phyloP scores from a whole-genome alignment of 208 protist species.

The Trypanosoma grayi region DNA sequence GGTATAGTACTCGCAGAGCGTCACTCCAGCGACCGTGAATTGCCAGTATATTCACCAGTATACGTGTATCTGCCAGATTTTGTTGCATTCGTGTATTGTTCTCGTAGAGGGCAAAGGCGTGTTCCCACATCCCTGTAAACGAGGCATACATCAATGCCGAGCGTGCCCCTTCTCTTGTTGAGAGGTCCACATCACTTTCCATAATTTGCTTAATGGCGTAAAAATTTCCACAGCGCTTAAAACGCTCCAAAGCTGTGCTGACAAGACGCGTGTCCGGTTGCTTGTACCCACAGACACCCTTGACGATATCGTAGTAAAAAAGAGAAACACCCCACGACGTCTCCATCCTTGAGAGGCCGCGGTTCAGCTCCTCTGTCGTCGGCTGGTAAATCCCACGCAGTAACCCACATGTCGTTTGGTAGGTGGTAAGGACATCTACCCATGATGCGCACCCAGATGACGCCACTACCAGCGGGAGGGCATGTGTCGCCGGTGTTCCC shows the following conservation, averaged over 20 bases:
- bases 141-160: conserved; percentile 55
- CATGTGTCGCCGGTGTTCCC: not conserved
- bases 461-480: conserved; percentile 64
- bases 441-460: conserved; percentile 51
- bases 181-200: conserved; percentile 71
- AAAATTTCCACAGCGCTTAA: conserved; percentile 43
- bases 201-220: conserved; percentile 56
- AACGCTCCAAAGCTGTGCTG: conserved; percentile 41
- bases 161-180: conserved; percentile 44
- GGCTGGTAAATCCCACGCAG: conserved; percentile 62
- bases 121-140: conserved; percentile 78
- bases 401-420: conserved; percentile 35
- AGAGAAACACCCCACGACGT: conserved; percentile 53
- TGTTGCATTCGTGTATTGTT: conserved; percentile 32
- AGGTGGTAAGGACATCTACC: conserved; percentile 61
- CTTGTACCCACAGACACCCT: conserved; percentile 31
- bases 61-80: conserved; percentile 32
- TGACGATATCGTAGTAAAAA: conserved; percentile 82
- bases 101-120: conserved; percentile 39
- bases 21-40: conserved; percentile 35
- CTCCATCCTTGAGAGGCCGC: conserved; percentile 68
- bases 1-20: conserved; percentile 36
- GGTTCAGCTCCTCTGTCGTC: conserved; percentile 48
- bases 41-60: conserved; percentile 51
- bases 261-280: conserved; percentile 42